Evolutionary conservation across 2,329 filamentous ascomycete species (phyloP).

Genomic region (Aureobasidium zeae): DNA sequence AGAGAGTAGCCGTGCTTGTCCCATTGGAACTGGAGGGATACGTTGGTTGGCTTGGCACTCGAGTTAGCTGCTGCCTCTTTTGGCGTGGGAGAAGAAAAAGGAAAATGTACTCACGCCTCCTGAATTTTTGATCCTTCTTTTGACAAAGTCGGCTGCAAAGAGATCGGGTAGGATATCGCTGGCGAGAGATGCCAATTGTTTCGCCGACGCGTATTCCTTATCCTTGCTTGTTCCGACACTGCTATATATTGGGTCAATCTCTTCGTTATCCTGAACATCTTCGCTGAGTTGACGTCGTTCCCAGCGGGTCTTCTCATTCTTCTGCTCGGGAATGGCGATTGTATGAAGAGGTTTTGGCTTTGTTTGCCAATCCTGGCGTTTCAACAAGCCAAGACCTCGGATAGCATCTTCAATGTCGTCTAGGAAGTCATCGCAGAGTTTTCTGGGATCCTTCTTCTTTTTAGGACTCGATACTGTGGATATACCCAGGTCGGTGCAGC

Average conservation of each 20-base stretch:
- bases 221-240: neutral
- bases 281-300: neutral
- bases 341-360: too few species aligned
- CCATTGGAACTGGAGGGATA: neutral
- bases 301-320: neutral
- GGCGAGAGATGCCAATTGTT: neutral
- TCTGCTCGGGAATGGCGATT: neutral
- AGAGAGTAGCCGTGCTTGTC: neutral
- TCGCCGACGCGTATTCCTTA: neutral
- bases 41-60: neutral
- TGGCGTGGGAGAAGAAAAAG: neutral
- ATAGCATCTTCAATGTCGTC: constrained; percentile 4
- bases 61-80: neutral
- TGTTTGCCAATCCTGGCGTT: neutral
- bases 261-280: neutral
- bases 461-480: neutral
- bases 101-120: neutral
- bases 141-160: neutral
- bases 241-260: neutral
- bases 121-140: neutral
- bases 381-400: neutral
- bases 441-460: neutral
- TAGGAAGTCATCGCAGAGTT: constrained; percentile 3
- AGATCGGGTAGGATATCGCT: neutral
- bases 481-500: neutral